A percentile compares a stretch with the other conserved stretches of the same genome.
These are phyloP conservation scores for Stenogyne calaminthoides DNA, from an alignment of 305 asterid genomes.

Conservation along the genomic window DNA sequence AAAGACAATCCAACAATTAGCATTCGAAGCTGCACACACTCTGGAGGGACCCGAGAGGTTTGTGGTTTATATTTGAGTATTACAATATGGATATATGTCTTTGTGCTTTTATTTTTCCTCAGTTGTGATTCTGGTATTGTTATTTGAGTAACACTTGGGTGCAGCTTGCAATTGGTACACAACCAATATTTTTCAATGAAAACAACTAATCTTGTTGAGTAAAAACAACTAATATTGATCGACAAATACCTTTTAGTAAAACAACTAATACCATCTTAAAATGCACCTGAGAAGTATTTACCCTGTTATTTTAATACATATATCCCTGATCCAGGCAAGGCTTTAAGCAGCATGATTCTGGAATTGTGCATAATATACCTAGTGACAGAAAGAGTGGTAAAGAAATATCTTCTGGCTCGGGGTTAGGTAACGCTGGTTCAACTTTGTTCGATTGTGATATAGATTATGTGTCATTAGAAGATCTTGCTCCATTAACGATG, in stretches of 20 bases:
- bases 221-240: too few species aligned
- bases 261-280: too few species aligned
- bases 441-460: constrained; percentile 39
- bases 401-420: constrained; percentile 36
- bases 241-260: too few species aligned
- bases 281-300: too few species aligned
- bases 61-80: constrained; percentile 29
- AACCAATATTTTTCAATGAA: too few species aligned
- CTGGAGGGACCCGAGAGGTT: constrained; percentile 74
- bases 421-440: constrained; percentile 39
- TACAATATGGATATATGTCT: neutral
- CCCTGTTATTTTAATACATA: constrained; percentile 22
- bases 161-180: too few species aligned
- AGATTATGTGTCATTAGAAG: constrained; percentile 77
- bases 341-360: constrained; percentile 38
- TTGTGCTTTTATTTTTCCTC: neutral
- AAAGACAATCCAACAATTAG: constrained; percentile 77
- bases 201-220: too few species aligned
- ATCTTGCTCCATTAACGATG: constrained; percentile 94
- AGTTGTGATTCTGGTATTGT: constrained; percentile 11
- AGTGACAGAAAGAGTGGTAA: constrained; percentile 30
- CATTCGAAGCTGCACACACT: constrained; percentile 62
- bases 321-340: constrained; percentile 41
- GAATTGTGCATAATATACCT: constrained; percentile 33
- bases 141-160: neutral